Evolutionary conservation across 2,329 filamentous ascomycete species (phyloP).

Genomic region (Xylariaceae sp.): DNA sequence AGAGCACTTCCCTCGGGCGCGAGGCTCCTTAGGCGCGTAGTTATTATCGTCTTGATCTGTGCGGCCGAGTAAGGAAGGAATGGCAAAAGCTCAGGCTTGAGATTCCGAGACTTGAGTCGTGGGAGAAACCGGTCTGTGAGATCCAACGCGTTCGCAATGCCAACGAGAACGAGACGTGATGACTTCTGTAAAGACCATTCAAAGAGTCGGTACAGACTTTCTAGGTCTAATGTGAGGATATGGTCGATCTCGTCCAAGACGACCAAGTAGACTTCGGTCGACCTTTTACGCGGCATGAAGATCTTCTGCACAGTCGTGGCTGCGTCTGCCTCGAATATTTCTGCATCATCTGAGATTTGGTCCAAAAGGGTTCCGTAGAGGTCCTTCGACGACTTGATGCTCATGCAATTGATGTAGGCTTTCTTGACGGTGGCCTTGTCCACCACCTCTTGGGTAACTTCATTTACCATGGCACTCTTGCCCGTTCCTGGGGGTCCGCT

Average conservation of each 20-base stretch:
- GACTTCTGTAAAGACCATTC: constrained; percentile 88
- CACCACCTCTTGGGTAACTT: constrained; percentile 67
- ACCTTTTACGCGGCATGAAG: constrained; percentile 66
- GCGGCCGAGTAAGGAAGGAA: constrained; percentile 89
- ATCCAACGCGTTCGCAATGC: constrained; percentile 95
- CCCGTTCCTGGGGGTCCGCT: constrained; percentile 95
- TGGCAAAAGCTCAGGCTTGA: constrained; percentile 86
- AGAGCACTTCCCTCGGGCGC: constrained; percentile 63
- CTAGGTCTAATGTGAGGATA: constrained; percentile 83
- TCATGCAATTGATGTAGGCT: constrained; percentile 95
- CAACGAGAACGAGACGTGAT: constrained; percentile 81
- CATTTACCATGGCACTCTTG: constrained; percentile 90
- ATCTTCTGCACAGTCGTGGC: constrained; percentile 68
- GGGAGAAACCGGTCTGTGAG: constrained; percentile 94
- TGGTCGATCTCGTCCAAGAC: constrained; percentile 95
- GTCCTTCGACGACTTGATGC: constrained; percentile 84
- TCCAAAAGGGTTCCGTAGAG: constrained; percentile 80
- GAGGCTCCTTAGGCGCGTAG: constrained; percentile 76
- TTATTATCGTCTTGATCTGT: constrained; percentile 88
- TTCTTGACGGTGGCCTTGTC: constrained; percentile 61
- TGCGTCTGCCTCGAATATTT: constrained; percentile 67
- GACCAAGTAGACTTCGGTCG: constrained; percentile 70
- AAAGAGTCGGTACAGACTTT: constrained; percentile 90
- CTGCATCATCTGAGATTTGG: constrained; percentile 62
- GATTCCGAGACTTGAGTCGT: constrained; percentile 85